Evolutionary conservation across 805 yeast species (phyloP), one percentile per base, ranked within the genome.

Genomic region (Candida nanaspora): DNA sequence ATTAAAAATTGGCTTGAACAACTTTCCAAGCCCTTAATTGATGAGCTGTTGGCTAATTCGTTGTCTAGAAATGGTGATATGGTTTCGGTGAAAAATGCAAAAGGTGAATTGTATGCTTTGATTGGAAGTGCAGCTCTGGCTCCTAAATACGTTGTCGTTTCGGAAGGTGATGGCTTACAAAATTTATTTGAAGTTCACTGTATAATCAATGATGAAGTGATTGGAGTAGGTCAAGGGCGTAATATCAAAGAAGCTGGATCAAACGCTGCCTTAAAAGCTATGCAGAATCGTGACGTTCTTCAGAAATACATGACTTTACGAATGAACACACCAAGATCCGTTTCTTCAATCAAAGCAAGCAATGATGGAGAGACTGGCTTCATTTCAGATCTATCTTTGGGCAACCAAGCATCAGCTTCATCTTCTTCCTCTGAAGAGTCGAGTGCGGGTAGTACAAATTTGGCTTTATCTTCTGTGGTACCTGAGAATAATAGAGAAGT

Each of bases 191-290:
- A 70, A 2, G 93, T 89, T 6, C 73, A 77, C 32, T 83, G 95
- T 50, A 53, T 65, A 32, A 76, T 87, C 57, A 78, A 72, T 2
- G 76, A 72, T 41, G 87, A 80, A 18, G 65, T 76, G 3, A 65
- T 91, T 20, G 96, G 95, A 0, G 61, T 59, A 3, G 98, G 96
- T 4, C 64, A 61, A 6, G 98, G 86, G 2, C 68, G 73, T 20
- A 81, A 76, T 46, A 65, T 70, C 3, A 85, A 83, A 56, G 81
- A 78, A 23, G 98, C 97, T 0, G 93, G 96, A 0, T 59, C 76
- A 19, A 67, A 82, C 41, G 96, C 97, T 0, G 98, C 98, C 0
- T 82, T 81, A 80, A 66, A 69, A 39, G 96, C 91, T 0, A 63
- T 91, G 35, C 61, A 64, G 10, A 78, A 86, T 46, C 73, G 72